Conservation (phyloP, 345 rosid genomes). For the Euphorbia tirucalli region DNA sequence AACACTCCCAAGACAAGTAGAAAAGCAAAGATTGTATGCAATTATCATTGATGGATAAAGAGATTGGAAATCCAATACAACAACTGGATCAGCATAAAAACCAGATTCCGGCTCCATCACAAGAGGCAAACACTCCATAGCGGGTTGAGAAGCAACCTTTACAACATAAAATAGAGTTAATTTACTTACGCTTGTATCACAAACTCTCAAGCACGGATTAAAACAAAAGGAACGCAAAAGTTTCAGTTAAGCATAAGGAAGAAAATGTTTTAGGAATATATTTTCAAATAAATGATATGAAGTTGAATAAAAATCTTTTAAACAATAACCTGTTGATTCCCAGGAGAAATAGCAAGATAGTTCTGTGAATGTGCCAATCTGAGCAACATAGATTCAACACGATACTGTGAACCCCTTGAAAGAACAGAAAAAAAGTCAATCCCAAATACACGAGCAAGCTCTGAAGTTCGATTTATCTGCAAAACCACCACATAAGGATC, state of each 20-base stretch:
- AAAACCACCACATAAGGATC: slow-evolving; percentile 25
- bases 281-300: neutral
- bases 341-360: slow-evolving; percentile 93
- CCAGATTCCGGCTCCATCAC: slow-evolving; percentile 99
- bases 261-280: too few relatives aligned
- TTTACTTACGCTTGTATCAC: slow-evolving; percentile 2
- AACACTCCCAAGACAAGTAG: slow-evolving; percentile 88
- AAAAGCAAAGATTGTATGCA: slow-evolving; percentile 92
- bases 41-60: slow-evolving; percentile 98
- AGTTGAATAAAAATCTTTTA: too few relatives aligned
- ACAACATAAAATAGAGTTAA: slow-evolving; percentile 19
- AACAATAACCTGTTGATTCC: slow-evolving; percentile 72
- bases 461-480: slow-evolving; percentile 95
- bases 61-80: slow-evolving; percentile 96
- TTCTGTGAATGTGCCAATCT: slow-evolving; percentile 95
- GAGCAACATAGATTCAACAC: slow-evolving; percentile 96
- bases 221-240: neutral
- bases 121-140: slow-evolving; percentile 96
- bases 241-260: too few relatives aligned
- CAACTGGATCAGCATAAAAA: slow-evolving; percentile 86
- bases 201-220: neutral
- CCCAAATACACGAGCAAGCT: slow-evolving; percentile 97
- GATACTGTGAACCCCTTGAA: slow-evolving; percentile 95
- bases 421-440: slow-evolving; percentile 98
- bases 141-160: slow-evolving; percentile 98